Base-by-base conservation (phyloP, 2,329 filamentous ascomycete genomes). In the Tothia fuscella region DNA sequence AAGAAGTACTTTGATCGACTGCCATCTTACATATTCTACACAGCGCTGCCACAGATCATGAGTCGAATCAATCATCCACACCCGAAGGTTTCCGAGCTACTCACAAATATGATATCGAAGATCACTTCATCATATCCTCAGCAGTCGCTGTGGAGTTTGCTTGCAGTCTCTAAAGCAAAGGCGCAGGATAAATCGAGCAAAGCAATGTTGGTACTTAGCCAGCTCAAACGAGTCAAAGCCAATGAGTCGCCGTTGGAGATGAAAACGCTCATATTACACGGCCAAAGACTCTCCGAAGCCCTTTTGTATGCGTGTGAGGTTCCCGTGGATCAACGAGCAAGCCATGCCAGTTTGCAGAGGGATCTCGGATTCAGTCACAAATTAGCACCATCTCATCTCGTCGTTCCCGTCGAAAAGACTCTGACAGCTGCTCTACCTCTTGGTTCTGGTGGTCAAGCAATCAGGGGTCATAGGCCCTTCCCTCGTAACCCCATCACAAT, bases 41-140 rank as follows among this genome's bases (percentile, higher is more conserved):
- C 80, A 2, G 77, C 89, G 5, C 68, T 99, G 31, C 83, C 91
- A 4, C 91, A 98, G 60, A 82, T 98, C 47, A 83, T 98, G 43
- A 91, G 89, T n/a, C 80, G 91, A 24, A 95, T 99, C 52, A 84
- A 83, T 34, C 91, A 98, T 62, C 78, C 81, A 1, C 84, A 94
- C 56, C 61, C 61, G 3, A 74, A 78, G 1, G 86, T 94, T 2
- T 93, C 85, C 61, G 76, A 80, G 45, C 67, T 83, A 7, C 65
- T 99, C 5, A 76, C 80, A 41, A 71, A 72, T 25, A 89, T 96
- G 49, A 87, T 98, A 42, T 66, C 81, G 46, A 89, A 84, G 56
- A 85, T 95, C n/a, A 80, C 93, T 6, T 72, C 78, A 31, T 70
- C 77, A n/a, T 83, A 95, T 58, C 89, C 91, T 0, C 85, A 84